Percentiles rank a stretch among this genome's conserved stretches.
Evolutionary conservation across 208 protist genomes (phyloP).

Genomic region (Acanthamoeba castellanii): DNA sequence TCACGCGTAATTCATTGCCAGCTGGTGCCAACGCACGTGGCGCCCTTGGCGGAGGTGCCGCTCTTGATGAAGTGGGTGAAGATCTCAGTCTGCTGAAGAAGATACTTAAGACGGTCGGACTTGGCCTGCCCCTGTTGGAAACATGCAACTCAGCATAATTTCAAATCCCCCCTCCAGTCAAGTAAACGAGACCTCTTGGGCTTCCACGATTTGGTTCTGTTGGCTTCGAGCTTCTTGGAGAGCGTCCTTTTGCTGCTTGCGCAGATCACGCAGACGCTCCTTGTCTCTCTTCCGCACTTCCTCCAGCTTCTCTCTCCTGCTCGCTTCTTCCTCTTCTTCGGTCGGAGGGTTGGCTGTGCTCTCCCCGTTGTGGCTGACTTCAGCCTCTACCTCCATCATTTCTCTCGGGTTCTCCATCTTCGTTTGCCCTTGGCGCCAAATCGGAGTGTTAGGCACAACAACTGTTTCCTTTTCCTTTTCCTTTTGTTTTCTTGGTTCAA

Average conservation of each 20-base stretch:
- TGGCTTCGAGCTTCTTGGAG: constrained; percentile 67
- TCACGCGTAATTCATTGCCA: background rate
- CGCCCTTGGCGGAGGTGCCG: background rate
- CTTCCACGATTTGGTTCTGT: constrained; percentile 59
- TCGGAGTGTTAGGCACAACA: too few species aligned
- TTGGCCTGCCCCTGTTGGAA: constrained; percentile 66
- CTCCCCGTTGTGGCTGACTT: too few species aligned
- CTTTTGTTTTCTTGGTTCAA: too few species aligned
- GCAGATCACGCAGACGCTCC: constrained; percentile 64
- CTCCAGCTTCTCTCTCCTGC: constrained; percentile 44
- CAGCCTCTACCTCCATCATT: too few species aligned
- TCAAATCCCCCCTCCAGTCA: background rate
- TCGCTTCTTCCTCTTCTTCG: background rate
- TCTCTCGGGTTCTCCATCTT: too few species aligned
- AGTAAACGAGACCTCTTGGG: constrained; percentile 18
- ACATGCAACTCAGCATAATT: too few species aligned
- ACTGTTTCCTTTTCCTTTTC: too few species aligned
- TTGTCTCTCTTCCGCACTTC: constrained; percentile 41
- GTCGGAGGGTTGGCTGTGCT: background rate
- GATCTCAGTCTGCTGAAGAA: constrained; percentile 81
- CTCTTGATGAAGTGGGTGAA: constrained; percentile 80
- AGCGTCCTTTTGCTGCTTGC: constrained; percentile 63
- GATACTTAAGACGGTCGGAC: constrained; percentile 79
- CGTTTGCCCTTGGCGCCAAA: too few species aligned
- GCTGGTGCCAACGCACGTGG: background rate